Evolutionary conservation across 192 early-diverging fungal species (phyloP).

Genomic region (Neocallimastix lanati): DNA sequence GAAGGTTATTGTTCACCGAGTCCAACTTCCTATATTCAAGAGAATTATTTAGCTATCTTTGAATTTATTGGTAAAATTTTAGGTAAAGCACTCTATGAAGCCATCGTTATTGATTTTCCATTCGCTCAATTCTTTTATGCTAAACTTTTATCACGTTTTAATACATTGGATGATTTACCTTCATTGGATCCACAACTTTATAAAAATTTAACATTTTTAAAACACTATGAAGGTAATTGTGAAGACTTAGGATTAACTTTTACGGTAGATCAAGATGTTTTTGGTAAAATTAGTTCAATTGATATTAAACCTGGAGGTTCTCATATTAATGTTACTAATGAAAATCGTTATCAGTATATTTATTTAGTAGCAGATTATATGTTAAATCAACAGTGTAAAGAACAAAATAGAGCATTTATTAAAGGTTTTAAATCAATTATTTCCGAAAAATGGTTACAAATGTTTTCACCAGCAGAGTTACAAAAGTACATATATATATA

Average conservation of each 20-base stretch:
- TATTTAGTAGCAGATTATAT: conserved; percentile 5
- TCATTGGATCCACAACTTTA: conserved; percentile 26
- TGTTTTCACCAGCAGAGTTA: conserved; percentile 2
- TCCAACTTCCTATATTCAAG: conserved; percentile 11
- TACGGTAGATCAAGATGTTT: conserved; percentile 29
- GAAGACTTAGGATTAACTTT: conserved; percentile 29
- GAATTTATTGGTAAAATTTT: conserved; percentile 32
- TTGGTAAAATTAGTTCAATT: conserved; percentile 15
- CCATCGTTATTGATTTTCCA: conserved; percentile 22
- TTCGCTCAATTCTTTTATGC: conserved; percentile 31
- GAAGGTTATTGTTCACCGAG: conserved; percentile 21
- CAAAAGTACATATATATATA: conserved; percentile 10
- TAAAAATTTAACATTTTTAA: conserved; percentile 15
- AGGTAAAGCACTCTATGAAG: conserved; percentile 30
- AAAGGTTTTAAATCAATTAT: conserved; percentile 7
- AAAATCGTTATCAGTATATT: conserved; percentile 1
- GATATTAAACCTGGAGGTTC: conserved; percentile 2
- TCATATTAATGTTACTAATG: conserved; percentile 2
- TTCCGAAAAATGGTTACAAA: conserved; percentile 1
- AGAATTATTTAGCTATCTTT: conserved; percentile 19
- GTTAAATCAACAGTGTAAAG: conserved; percentile 10
- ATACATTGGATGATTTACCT: conserved; percentile 22
- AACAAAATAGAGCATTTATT: conserved; percentile 4
- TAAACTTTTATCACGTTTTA: conserved; percentile 21
- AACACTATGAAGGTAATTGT: conserved; percentile 16